phyloP scores from a whole-genome alignment of 495 filamentous ascomycete species.

The Aspergillus kassunensis region DNA sequence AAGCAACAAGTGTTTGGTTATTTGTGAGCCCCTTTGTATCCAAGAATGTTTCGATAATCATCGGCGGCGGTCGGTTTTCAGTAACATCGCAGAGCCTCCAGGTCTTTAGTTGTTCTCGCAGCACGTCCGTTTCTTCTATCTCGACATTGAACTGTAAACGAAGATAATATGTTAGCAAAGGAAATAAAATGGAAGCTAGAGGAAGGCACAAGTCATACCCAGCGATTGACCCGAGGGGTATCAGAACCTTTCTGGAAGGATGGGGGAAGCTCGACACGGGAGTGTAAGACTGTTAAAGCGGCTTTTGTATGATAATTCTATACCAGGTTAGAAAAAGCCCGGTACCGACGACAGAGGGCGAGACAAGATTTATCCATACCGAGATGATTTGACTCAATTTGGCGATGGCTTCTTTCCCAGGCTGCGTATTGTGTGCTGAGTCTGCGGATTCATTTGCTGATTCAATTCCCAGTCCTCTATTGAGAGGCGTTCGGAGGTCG shows the following conservation, averaged over 20 bases:
- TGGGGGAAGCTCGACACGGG: constrained; percentile 66
- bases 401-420: constrained; percentile 55
- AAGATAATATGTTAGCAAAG: background rate
- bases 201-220: constrained; percentile 60
- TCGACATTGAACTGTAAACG: constrained; percentile 80
- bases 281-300: constrained; percentile 77
- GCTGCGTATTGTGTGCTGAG: constrained; percentile 34
- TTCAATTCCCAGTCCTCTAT: constrained; percentile 39
- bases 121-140: constrained; percentile 83
- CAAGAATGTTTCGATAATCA: constrained; percentile 87
- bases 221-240: constrained; percentile 73
- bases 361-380: constrained; percentile 42
- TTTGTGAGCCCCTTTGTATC: constrained; percentile 75
- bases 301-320: constrained; percentile 92
- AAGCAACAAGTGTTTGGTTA: constrained; percentile 80
- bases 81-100: constrained; percentile 77
- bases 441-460: constrained; percentile 39
- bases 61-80: constrained; percentile 72
- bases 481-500: constrained; percentile 34
- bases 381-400: constrained; percentile 89
- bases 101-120: constrained; percentile 69
- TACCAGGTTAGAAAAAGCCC: constrained; percentile 4
- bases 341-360: background rate
- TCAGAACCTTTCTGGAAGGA: constrained; percentile 55
- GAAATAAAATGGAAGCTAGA: background rate